Base-by-base conservation (phyloP, 2,329 filamentous ascomycete genomes). In the Diaporthe vaccinii region DNA sequence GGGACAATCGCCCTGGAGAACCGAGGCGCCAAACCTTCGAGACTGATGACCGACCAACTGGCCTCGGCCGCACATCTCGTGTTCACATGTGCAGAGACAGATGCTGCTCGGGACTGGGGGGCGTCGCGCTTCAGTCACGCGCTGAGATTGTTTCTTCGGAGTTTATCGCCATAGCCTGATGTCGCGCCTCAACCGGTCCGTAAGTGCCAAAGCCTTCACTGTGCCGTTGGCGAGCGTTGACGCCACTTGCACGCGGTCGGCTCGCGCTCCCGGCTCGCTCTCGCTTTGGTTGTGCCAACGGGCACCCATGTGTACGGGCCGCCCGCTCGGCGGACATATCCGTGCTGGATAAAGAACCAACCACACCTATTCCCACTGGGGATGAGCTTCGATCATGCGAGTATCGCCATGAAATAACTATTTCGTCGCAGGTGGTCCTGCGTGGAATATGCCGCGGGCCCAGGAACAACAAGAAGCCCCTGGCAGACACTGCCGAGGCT, bases 141-240 rank as follows among this genome's bases (percentile, higher is more conserved):
- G n/a, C 65, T 8, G 7, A 53, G 65, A 3, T 28, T 6, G 39
- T 34, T n/a, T 14, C 7, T 17, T 28, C 61, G 61, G 44, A 67
- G 28, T 67, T 34, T 49, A 67, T 34, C 41, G 6, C 49, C 61
- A 67, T 6, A 49, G 65, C 65, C 65, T 69, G 65, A 55, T 69
- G 3, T 69, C 65, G 34, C 49, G n/a, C 46, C 49, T 39, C 31
- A 5, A 31, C 1, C 34, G 65, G 34, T 22, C 65, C 65, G 65
- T 7, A 41, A 41, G 9, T 41, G 9, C 65, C 46, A 53, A 39
- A 10, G 22, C 34, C 14, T 39, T 20, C 25, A 46, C 65, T 68
- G 65, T 28, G 65, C 49, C 65, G 34, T 41, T n/a, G 12, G n/a
- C 8, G 65, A 69, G 49, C 49, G n/a, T 39, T 5, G 22, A 25